These are phyloP conservation scores for Fusarium floridanum DNA, from an alignment of 2,329 filamentous ascomycete genomes.

Conservation along the genomic window DNA sequence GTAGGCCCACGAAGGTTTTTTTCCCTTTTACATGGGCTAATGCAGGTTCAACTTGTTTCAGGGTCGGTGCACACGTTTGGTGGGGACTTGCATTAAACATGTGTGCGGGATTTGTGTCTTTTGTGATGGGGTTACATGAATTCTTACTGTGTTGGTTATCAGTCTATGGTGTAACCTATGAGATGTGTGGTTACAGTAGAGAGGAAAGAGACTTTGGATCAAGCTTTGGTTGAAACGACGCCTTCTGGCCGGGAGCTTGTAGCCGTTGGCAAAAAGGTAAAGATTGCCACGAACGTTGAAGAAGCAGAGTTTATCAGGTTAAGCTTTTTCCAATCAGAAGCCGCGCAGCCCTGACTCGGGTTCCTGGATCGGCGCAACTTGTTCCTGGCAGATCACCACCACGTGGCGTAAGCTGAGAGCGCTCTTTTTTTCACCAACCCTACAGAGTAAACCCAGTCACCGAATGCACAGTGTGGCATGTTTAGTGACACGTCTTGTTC, in stretches of 20 bases:
- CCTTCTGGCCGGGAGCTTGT: slow-evolving; percentile 7
- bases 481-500: slow-evolving; percentile 15
- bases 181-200: not conserved
- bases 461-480: slow-evolving; percentile 2
- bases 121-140: not conserved
- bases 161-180: not conserved
- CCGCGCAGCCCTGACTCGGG: slow-evolving; percentile 27
- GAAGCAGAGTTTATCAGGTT: not conserved
- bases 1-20: slow-evolving; percentile 31
- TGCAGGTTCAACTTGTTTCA: slow-evolving; percentile 44
- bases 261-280: slow-evolving; percentile 3
- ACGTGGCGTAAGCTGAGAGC: slow-evolving; percentile 33
- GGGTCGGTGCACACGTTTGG: slow-evolving; percentile 21
- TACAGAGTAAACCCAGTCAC: slow-evolving; percentile 6
- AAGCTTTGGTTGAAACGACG: slow-evolving; percentile 12
- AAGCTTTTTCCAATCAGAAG: slow-evolving; percentile 29
- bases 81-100: not conserved
- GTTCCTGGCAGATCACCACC: slow-evolving; percentile 35
- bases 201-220: slow-evolving; percentile 3
- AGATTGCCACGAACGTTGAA: not conserved
- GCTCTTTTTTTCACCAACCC: slow-evolving; percentile 4
- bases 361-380: slow-evolving; percentile 6
- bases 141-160: not conserved
- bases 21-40: slow-evolving; percentile 19
- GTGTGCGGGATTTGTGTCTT: slow-evolving; percentile 27